Base-by-base conservation (phyloP, 2,329 filamentous ascomycete species). In the Pseudogymnoascus destructans region DNA sequence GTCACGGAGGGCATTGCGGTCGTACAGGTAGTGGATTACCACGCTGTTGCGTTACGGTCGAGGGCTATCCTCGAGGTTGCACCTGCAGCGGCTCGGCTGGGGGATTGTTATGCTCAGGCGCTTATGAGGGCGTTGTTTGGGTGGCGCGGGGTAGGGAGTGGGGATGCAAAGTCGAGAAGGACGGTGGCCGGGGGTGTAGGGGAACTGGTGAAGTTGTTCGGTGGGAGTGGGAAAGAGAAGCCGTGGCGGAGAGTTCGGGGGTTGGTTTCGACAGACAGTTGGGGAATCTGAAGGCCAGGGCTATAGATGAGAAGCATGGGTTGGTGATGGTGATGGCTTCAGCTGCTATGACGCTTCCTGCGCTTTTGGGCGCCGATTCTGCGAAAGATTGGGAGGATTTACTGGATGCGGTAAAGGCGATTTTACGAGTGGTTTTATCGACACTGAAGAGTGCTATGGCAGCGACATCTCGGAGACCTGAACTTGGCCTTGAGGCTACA, bases 1-100 rank as follows among this genome's bases (percentile, higher is more conserved):
- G 82, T 97, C 32, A 75, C 79, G n/a, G 77, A 90, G 65, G 93
- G 92, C 0, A 97, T 98, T 59, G 73, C 82, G 40, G 77, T 97
- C 1, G 89, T 97, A 0, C 93, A 97, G 68, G 79, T 81, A 1
- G 88, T 97, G 1, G 93, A 98, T 68, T 98, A 96, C 67, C 90
- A 95, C 69, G 82, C 89, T 35, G 90, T 98, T 17, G 92, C 93
- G 2, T 78, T 95, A n/a, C 80, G 92, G 21, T 85, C 87, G 13
- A 80, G 88, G 63, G 92, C 91, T 3, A 85, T 95, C 65, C 78
- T 83, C 38, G 81, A 91, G 52, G 89, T 97, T 9, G 84, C 88
- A 0, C 73, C 82, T 10, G 78, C 78, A 35, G 86, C 86, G 0
- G 81, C 87, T 0, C 74, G 73, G n/a, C 73, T 97, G 4, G 80